Conservation (phyloP, 768 basidiomycete species). For the Suillus tomentosus region DNA sequence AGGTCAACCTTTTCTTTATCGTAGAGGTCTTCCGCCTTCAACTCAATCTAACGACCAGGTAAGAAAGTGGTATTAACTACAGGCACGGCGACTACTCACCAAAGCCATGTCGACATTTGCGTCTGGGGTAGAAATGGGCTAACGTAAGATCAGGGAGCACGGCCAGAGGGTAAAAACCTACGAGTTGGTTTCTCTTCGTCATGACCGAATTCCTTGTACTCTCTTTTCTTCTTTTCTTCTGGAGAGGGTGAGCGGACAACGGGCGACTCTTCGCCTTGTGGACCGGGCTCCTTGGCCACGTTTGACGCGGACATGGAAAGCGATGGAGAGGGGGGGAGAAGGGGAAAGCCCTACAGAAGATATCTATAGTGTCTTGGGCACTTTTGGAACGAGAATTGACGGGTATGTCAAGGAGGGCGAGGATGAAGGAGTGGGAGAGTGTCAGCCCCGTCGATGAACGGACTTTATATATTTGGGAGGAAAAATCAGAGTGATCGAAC, state of each 20-base stretch:
- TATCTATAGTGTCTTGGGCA: conserved; percentile 25
- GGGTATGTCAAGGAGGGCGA: conserved; percentile 16
- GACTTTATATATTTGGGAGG: conserved; percentile 36
- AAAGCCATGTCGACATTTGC: conserved; percentile 87
- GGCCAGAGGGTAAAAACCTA: conserved; percentile 37
- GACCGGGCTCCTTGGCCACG: conserved; percentile 69
- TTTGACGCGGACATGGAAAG: conserved; percentile 38
- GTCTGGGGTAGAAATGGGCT: conserved; percentile 42
- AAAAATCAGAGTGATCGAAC: conserved; percentile 31
- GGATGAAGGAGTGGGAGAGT: conserved; percentile 36
- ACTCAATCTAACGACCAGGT: conserved; percentile 60
- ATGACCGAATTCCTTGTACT: conserved; percentile 86
- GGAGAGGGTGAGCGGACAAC: conserved; percentile 22
- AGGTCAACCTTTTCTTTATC: conserved; percentile 99
- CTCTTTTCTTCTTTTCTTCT: conserved; percentile 62
- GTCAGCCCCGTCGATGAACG: conserved; percentile 26
- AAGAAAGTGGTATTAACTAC: background rate
- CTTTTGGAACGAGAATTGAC: conserved; percentile 17
- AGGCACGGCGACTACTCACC: conserved; percentile 40
- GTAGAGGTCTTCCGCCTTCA: conserved; percentile 91
- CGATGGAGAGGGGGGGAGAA: conserved; percentile 4
- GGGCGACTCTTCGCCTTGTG: conserved; percentile 50
- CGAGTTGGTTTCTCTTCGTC: conserved; percentile 69
- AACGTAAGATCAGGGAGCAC: background rate
- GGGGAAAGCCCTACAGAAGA: conserved; percentile 30